Conservation (phyloP, 2,329 filamentous ascomycete species). For the Chaetomium olivaceum region DNA sequence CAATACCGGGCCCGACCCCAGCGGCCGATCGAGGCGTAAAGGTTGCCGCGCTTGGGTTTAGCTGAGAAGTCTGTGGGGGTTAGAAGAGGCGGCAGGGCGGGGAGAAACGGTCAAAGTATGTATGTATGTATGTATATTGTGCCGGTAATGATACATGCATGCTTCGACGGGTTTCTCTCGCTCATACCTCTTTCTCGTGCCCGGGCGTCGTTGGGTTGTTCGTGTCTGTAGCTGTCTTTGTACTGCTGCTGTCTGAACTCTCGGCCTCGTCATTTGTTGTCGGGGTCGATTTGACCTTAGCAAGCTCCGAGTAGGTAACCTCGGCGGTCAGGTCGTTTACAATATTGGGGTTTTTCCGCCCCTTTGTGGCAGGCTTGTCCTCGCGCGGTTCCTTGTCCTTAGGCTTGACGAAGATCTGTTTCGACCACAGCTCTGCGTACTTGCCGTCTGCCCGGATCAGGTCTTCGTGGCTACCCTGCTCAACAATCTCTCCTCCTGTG, state of each 20-base stretch:
- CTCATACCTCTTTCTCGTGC: conserved; percentile 52
- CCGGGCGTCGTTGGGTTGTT: conserved; percentile 40
- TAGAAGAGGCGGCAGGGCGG: conserved; percentile 33
- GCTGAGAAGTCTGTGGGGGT: conserved; percentile 40
- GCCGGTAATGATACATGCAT: conserved; percentile 36
- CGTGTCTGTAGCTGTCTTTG: conserved; percentile 29
- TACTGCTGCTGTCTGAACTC: conserved; percentile 15
- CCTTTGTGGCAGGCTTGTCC: conserved; percentile 28
- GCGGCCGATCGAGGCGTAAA: conserved; percentile 51
- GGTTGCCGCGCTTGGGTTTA: conserved; percentile 57
- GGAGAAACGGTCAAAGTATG: conserved; percentile 44
- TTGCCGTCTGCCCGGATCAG: conserved; percentile 59
- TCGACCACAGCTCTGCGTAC: conserved; percentile 66
- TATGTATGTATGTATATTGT: conserved; percentile 25
- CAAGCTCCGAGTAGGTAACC: conserved; percentile 39
- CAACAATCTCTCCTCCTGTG: conserved; percentile 61
- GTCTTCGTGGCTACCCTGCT: conserved; percentile 62
- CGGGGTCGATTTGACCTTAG: conserved; percentile 37
- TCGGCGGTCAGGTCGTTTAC: conserved; percentile 44
- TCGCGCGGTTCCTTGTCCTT: conserved; percentile 43
- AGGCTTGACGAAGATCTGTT: conserved; percentile 57
- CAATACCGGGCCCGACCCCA: neutral
- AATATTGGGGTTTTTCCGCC: conserved; percentile 32
- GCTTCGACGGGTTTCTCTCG: conserved; percentile 40
- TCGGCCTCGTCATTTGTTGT: conserved; percentile 15